A percentile compares a stretch with the other conserved stretches of the same genome.
These are phyloP conservation scores for Wallacemonas collosoma DNA, from an alignment of 208 protist species.

Conservation along the genomic window DNA sequence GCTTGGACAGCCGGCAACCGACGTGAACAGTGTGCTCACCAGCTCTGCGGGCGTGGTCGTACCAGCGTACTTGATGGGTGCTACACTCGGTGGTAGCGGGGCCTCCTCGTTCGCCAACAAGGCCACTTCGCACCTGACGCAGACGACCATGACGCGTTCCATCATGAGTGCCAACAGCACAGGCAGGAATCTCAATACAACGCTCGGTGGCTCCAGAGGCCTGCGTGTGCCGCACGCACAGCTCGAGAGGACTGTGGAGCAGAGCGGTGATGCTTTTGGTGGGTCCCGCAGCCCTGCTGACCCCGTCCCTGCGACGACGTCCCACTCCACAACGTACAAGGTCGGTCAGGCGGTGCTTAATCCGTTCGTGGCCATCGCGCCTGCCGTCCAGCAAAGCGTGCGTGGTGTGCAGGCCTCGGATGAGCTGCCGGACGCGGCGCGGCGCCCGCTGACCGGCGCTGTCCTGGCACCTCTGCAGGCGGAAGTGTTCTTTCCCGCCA, in stretches of 20 bases:
- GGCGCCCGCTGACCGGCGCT: slow-evolving; percentile 12
- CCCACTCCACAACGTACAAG: slow-evolving; percentile 28
- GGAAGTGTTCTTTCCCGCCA: slow-evolving; percentile 4
- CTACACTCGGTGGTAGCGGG: background rate
- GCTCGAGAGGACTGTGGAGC: background rate
- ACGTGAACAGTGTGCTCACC: background rate
- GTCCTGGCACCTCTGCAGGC: slow-evolving; percentile 1
- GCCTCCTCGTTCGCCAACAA: background rate
- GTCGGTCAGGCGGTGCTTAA: slow-evolving; percentile 64
- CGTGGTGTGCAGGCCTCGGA: slow-evolving; percentile 25
- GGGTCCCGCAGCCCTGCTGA: background rate
- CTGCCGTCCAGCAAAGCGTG: slow-evolving; percentile 48
- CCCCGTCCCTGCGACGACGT: background rate
- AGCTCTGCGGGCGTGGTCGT: slow-evolving; percentile 2
- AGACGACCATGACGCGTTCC: background rate
- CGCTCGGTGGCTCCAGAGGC: background rate
- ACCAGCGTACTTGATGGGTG: slow-evolving; percentile 17
- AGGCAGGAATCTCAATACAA: no score
- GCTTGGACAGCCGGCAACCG: background rate
- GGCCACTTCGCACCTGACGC: background rate
- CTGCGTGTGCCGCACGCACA: background rate
- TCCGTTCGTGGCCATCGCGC: slow-evolving; percentile 49
- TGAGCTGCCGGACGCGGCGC: slow-evolving; percentile 26
- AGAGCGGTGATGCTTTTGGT: background rate
- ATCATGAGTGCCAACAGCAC: background rate